phyloP scores from a whole-genome alignment of 805 yeast genomes.

The Lachancea waltii region DNA sequence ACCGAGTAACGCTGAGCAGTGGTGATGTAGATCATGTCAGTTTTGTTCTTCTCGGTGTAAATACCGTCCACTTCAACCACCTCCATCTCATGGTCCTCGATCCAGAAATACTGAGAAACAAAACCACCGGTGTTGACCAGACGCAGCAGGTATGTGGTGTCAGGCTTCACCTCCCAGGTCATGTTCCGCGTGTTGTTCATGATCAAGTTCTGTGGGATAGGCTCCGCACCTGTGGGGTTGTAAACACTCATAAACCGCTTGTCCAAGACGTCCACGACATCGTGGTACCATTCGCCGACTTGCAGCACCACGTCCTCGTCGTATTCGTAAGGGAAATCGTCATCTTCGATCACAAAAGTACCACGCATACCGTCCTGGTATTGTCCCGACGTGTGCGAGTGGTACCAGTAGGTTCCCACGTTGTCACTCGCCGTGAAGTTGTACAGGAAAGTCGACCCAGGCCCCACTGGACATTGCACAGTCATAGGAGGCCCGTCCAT shows the following conservation, averaged over 20 bases:
- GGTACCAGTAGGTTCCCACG: constrained; percentile 94
- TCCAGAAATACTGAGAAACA: constrained; percentile 79
- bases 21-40: constrained; percentile 69
- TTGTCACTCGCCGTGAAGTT: constrained; percentile 81
- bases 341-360: constrained; percentile 66
- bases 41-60: constrained; percentile 65
- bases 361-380: constrained; percentile 93
- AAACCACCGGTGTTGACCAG: constrained; percentile 85
- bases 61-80: constrained; percentile 92
- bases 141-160: constrained; percentile 76
- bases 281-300: constrained; percentile 87
- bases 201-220: constrained; percentile 76
- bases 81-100: constrained; percentile 82
- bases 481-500: constrained; percentile 92
- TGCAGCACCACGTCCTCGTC: constrained; percentile 72
- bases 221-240: constrained; percentile 98
- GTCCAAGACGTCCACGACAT: constrained; percentile 40
- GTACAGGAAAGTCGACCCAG: constrained; percentile 66
- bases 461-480: constrained; percentile 88
- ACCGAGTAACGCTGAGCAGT: constrained; percentile 91
- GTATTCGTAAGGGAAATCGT: constrained; percentile 60
- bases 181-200: constrained; percentile 75
- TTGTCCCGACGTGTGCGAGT: constrained; percentile 85
- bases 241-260: constrained; percentile 55
- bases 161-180: constrained; percentile 76